Evolutionary conservation across 352 stramenopile genomes (phyloP).

Genomic region (Plasmopara viticola): DNA sequence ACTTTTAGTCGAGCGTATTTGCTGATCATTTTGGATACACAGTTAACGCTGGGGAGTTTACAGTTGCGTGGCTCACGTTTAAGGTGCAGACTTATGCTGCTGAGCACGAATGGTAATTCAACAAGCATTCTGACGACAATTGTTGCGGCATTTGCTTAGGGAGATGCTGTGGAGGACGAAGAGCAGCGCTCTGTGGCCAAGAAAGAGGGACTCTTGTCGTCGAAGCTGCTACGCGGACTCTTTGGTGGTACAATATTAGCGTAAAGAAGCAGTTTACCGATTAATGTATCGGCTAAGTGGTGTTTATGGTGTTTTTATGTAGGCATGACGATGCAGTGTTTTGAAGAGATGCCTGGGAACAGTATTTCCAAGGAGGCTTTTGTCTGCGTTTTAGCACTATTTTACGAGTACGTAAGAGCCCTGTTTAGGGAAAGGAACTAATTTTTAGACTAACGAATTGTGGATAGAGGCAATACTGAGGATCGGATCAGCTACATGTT

Average conservation of each 20-base stretch:
- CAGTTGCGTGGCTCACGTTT: conserved; percentile 82
- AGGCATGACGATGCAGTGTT: conserved; percentile 62
- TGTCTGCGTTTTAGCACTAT: conserved; percentile 58
- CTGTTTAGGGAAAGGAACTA: background rate
- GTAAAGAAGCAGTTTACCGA: background rate
- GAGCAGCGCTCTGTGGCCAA: conserved; percentile 59
- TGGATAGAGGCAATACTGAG: conserved; percentile 70
- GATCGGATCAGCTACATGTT: conserved; percentile 86
- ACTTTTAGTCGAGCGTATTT: background rate
- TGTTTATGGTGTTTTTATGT: conserved; percentile 3
- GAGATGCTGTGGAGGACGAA: conserved; percentile 60
- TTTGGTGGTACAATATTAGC: conserved; percentile 48
- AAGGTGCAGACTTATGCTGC: conserved; percentile 36
- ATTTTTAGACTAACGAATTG: background rate
- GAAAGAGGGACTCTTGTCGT: conserved; percentile 64
- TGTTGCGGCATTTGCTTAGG: conserved; percentile 23
- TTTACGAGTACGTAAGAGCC: conserved; percentile 55
- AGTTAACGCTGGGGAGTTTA: conserved; percentile 77
- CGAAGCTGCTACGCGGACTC: conserved; percentile 67
- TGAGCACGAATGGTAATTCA: background rate
- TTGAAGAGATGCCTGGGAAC: conserved; percentile 49
- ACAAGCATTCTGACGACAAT: background rate
- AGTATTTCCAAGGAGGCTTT: conserved; percentile 68
- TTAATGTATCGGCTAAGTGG: background rate
- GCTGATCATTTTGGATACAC: conserved; percentile 9